Evolutionary conservation across 176 grass and related monocot genomes (phyloP), one percentile per base, ranked within the genome.

Genomic region (Eragrostis curvula): DNA sequence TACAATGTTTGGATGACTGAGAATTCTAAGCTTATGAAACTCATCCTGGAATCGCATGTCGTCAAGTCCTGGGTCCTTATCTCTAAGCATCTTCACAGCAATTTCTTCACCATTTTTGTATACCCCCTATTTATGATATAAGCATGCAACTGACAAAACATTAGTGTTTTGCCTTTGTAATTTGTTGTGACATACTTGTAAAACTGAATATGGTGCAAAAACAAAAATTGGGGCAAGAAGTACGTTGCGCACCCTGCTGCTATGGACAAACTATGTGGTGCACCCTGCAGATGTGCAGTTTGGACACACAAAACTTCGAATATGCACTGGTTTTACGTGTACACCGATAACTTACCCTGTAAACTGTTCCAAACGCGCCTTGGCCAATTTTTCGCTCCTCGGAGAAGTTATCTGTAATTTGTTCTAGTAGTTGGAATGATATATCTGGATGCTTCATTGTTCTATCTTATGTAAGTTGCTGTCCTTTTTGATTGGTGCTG

Each of bases 1-100:
- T 48, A 71, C 69, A 18, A 71, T 50, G 13, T 71, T 71, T 50
- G 24, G 44, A 30, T 71, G 69, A 15, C 3, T 30, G 14, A 71
- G 45, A 15, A 2, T 50, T 18, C 0, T 71, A 29, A 71, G 69
- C 5, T 50, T 71, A 49, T 17, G 6, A 50, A 50, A 50, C 69
- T 71, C 69, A 50, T 71, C 16, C 1, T 50, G 2, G 46, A 71
- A 71, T 30, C 2, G 69, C 2, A 3, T 3, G 14, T 71, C 69
- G 9, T 71, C 69, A 2, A 71, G 69, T 16, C 25, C 14, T 71
- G 25, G 24, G 7, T 30, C 25, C 7, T 15, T 18, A 71, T 15
- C 13, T 18, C 6, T 16, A 29, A 71, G 28, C 49, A 53, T 39
- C 49, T 74, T 74, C 71, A 74, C 71, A 21, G 71, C 71, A 55